Base-by-base conservation (phyloP, 225 moss, liverwort and hornwort species). In the Pleurozium schreberi region DNA sequence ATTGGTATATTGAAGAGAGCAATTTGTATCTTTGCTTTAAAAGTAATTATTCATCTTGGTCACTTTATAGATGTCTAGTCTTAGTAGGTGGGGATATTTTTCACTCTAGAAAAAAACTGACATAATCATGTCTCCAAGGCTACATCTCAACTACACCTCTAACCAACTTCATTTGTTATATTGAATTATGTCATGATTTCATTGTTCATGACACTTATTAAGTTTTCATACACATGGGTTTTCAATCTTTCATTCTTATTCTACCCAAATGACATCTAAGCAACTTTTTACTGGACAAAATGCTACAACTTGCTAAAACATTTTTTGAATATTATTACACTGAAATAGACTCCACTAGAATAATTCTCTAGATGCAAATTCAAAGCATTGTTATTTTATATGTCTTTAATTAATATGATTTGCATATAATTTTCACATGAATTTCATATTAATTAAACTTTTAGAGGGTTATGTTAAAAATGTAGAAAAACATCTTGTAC, bases 161-260 rank as follows among this genome's bases (percentile, higher is more conserved):
- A 0, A 58, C n/a, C 5, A 59, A 40, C 18, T 79, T n/a, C 55
- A 79, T n/a, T 0, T 58, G 1, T 26, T 57, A 4, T 79, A 27
- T 26, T 57, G n/a, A 57, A n/a, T 0, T 10, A 2, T 8, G 1
- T 16, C 5, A 38, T 1, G 0, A 77, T 15, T 22, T 55, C 36
- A 77, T 53, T 36, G 36, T 5, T 23, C 5, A 53, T 0, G 14
- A 8, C 3, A 25, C 38, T 8, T 14, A 3, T n/a, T 4, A 79
- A 10, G 0, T 27, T n/a, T 16, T 17, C 7, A 10, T 26, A 2
- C 0, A 11, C 2, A 38, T 79, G n/a, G 0, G 6, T 26, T 57
- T 27, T 57, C 40, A n/a, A 58, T 79, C n/a, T n/a, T 26, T 40
- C 57, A 11, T 57, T 55, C 14, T 57, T 57, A 0, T 5, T n/a